Conservation (phyloP, 75 land plant species). For the Cryptomeria japonica region DNA sequence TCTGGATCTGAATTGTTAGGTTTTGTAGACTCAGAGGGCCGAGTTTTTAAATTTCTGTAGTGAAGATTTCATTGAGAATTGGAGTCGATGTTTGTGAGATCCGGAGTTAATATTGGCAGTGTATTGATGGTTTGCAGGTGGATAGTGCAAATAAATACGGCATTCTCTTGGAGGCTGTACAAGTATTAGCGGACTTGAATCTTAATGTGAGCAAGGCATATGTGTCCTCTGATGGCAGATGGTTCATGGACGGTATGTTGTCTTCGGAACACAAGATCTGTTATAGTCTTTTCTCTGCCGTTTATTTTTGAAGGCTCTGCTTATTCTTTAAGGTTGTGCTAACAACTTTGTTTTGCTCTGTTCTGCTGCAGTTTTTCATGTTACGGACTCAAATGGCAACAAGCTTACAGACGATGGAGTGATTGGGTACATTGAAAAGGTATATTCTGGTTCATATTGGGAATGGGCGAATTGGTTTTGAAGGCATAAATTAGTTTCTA, state of each 20-base stretch:
- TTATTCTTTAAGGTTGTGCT: background rate
- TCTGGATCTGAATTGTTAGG: background rate
- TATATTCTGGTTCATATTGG: conserved; percentile 2
- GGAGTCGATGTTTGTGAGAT: background rate
- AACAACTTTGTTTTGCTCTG: background rate
- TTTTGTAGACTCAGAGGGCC: background rate
- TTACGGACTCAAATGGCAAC: conserved; percentile 52
- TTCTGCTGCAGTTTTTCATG: conserved; percentile 62
- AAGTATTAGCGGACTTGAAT: conserved; percentile 66
- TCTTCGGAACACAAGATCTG: too few species aligned
- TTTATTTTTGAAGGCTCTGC: background rate
- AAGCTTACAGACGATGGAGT: conserved; percentile 52
- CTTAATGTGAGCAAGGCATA: conserved; percentile 73
- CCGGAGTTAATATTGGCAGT: background rate
- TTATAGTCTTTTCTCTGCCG: background rate
- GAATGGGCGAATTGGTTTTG: background rate
- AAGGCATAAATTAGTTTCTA: background rate
- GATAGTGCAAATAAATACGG: conserved; percentile 72
- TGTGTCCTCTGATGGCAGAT: conserved; percentile 76
- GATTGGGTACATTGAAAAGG: conserved; percentile 68
- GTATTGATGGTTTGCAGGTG: conserved; percentile 30
- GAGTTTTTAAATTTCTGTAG: background rate
- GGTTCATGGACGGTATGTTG: conserved; percentile 80
- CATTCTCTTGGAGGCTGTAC: conserved; percentile 72
- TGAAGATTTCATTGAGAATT: background rate